Evolutionary conservation across 352 stramenopile species (phyloP).

Genomic region (Phytophthora kernoviae): DNA sequence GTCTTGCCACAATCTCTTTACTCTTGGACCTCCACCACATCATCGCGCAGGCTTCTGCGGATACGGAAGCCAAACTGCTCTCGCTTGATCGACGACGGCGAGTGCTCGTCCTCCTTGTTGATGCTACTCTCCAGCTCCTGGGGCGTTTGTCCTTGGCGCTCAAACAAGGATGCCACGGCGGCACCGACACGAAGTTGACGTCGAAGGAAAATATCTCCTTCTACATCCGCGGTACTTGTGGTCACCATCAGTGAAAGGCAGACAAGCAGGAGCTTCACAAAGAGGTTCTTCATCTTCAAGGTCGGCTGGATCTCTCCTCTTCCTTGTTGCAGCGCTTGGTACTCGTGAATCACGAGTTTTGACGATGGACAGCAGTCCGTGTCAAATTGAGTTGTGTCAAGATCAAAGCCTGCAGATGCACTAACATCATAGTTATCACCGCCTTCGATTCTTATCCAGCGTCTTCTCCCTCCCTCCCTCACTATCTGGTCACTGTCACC

Average conservation of each 20-base stretch:
- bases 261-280: neutral
- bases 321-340: neutral
- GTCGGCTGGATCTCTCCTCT: neutral
- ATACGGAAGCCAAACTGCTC: slow-evolving; percentile 2
- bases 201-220: neutral
- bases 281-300: neutral
- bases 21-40: neutral
- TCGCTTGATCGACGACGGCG: slow-evolving; percentile 1
- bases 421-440: neutral
- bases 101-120: slow-evolving; percentile 3
- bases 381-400: neutral
- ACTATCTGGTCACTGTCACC: no score
- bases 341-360: neutral
- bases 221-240: neutral
- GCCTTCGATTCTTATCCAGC: neutral
- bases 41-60: neutral
- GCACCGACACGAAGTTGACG: neutral
- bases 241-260: neutral
- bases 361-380: neutral
- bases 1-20: neutral
- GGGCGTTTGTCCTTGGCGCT: neutral
- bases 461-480: no score
- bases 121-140: neutral
- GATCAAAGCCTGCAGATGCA: neutral
- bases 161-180: neutral